Evolutionary conservation across 495 filamentous ascomycete species (phyloP).

Genomic region (Penicillium silybi): DNA sequence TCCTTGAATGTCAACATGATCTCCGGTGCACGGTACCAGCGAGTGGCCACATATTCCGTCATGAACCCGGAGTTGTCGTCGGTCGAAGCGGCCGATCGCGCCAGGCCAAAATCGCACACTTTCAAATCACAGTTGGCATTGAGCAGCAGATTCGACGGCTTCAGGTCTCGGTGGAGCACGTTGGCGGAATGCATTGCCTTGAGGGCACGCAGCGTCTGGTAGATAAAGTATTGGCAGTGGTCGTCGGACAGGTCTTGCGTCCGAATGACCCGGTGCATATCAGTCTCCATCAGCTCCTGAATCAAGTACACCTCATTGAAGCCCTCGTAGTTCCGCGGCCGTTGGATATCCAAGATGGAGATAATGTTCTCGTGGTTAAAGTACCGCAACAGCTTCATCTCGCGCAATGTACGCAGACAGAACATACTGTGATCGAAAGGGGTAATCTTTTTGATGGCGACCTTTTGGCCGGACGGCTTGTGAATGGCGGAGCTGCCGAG

Average conservation of each 20-base stretch:
- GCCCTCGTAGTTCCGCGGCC: slow-evolving; percentile 89
- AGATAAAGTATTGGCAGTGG: slow-evolving; percentile 99
- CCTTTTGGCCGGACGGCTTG: slow-evolving; percentile 97
- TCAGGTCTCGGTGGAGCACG: slow-evolving; percentile 94
- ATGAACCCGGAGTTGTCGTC: slow-evolving; percentile 99
- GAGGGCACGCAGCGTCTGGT: slow-evolving; percentile 95
- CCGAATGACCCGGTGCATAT: slow-evolving; percentile 99
- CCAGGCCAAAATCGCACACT: slow-evolving; percentile 97
- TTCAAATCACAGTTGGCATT: slow-evolving; percentile 99
- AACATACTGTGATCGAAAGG: slow-evolving; percentile 99
- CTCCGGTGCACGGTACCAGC: slow-evolving; percentile 98
- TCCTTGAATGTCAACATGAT: slow-evolving; percentile 99
- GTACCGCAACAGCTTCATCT: slow-evolving; percentile 99
- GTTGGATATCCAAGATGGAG: slow-evolving; percentile 98
- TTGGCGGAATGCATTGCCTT: slow-evolving; percentile 99
- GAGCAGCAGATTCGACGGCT: slow-evolving; percentile 92
- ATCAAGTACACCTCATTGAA: slow-evolving; percentile 99
- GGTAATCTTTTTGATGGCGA: slow-evolving; percentile 99
- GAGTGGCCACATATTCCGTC: slow-evolving; percentile 99
- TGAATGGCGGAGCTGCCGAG: slow-evolving; percentile 82
- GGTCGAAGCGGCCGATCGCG: slow-evolving; percentile 84
- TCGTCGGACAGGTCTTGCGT: slow-evolving; percentile 98
- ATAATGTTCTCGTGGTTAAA: slow-evolving; percentile 99
- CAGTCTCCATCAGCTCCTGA: slow-evolving; percentile 99
- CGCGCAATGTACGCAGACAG: slow-evolving; percentile 91